These are phyloP conservation scores for Emmonsia crescens DNA, from an alignment of 2,329 filamentous ascomycete genomes.

Conservation along the genomic window DNA sequence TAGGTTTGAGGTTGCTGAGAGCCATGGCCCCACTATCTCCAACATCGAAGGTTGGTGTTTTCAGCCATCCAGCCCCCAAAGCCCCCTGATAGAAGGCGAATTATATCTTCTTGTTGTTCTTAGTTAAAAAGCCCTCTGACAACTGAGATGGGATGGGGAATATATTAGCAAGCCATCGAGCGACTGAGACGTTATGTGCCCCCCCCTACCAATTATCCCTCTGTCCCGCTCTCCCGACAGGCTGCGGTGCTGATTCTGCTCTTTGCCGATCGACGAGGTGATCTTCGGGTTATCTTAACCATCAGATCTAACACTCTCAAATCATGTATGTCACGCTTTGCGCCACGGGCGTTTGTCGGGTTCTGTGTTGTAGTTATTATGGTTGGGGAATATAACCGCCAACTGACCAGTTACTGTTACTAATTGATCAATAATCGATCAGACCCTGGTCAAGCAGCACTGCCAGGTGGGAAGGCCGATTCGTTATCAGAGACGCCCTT, in stretches of 20 bases:
- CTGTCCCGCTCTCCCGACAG: constrained; percentile 51
- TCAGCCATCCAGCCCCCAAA: not conserved
- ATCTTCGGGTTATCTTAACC: constrained; percentile 57
- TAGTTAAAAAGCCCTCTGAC: not conserved
- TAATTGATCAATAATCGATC: not conserved
- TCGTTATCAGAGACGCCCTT: constrained; percentile 48
- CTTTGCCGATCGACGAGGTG: constrained; percentile 71
- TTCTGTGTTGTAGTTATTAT: not conserved
- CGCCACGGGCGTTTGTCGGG: not conserved
- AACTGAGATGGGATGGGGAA: not conserved
- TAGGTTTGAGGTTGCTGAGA: constrained; percentile 6
- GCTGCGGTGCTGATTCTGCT: constrained; percentile 82
- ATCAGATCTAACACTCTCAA: constrained; percentile 49
- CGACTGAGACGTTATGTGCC: constrained; percentile 46
- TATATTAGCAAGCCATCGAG: constrained; percentile 40
- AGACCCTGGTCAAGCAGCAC: constrained; percentile 73
- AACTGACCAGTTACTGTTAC: not conserved
- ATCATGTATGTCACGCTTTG: constrained; percentile 36
- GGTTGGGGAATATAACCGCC: not conserved
- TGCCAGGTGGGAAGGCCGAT: constrained; percentile 63
- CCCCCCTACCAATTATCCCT: constrained; percentile 47
- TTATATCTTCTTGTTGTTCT: not conserved
- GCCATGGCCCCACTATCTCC: constrained; percentile 16
- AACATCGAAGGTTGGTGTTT: constrained; percentile 13
- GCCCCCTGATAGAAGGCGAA: not conserved